Evolutionary conservation across 2,329 filamentous ascomycete species (phyloP).

Genomic region (Teratosphaeria nubilosa): DNA sequence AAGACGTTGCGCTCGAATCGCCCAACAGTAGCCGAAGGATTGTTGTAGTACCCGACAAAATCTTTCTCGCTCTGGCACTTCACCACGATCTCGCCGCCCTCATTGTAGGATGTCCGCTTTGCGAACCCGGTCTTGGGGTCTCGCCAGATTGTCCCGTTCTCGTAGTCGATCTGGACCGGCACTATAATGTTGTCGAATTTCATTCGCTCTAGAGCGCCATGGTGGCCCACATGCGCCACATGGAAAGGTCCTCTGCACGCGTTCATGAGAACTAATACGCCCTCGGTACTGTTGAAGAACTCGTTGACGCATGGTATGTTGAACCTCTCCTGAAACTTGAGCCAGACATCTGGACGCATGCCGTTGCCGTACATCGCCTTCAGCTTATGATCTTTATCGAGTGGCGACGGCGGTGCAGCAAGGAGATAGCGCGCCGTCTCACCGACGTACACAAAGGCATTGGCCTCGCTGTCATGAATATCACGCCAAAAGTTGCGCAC

Average conservation of each 20-base stretch:
- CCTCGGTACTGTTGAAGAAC: conserved; percentile 72
- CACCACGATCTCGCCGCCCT: conserved; percentile 70
- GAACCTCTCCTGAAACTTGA: conserved; percentile 53
- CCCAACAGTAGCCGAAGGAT: conserved; percentile 55
- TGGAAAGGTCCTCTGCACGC: conserved; percentile 46
- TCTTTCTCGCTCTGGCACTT: conserved; percentile 45
- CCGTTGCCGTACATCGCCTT: conserved; percentile 57
- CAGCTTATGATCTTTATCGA: conserved; percentile 50
- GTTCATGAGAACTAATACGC: conserved; percentile 48
- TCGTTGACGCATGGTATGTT: conserved; percentile 54
- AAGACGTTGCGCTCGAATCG: conserved; percentile 39
- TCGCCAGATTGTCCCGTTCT: conserved; percentile 52
- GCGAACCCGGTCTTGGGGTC: conserved; percentile 61
- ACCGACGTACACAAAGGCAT: conserved; percentile 67
- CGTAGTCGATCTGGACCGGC: conserved; percentile 58
- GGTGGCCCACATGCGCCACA: conserved; percentile 57
- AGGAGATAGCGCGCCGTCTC: conserved; percentile 67
- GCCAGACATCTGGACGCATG: conserved; percentile 59
- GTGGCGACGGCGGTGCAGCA: conserved; percentile 52
- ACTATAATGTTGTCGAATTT: conserved; percentile 47
- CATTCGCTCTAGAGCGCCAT: conserved; percentile 52
- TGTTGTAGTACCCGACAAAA: conserved; percentile 62
- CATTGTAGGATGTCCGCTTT: conserved; percentile 50
- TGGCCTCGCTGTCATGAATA: conserved; percentile 56
- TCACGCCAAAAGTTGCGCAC: conserved; percentile 63